Evolutionary conservation across 306 rosid genomes (phyloP), one percentile per base, ranked within the genome.

Genomic region (Coriaria nepalensis): DNA sequence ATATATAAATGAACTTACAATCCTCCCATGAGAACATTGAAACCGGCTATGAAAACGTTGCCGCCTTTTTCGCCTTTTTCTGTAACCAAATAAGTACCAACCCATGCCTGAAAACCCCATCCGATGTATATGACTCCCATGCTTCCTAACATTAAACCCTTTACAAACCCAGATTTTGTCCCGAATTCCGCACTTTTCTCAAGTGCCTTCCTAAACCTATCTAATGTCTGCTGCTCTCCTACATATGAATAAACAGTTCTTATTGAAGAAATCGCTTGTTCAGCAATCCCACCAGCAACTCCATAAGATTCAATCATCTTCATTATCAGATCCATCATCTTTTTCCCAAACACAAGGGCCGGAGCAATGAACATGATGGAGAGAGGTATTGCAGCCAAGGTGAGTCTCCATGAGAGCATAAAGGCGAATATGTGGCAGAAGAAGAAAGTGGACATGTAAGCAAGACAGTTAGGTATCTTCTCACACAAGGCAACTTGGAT

Each of bases 81-180:
- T 49, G 83, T 67, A 36, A 87, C 64, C 70, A 87, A 68, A 61
- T 55, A 72, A 41, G 83, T 83, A 43, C 96, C 96, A 45, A 87
- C 81, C 96, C 94, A 83, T 60, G 88, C 93, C 66, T 80, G 96
- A 59, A 83, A 88, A 33, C 96, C 88, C 96, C 96, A 88, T 47
- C 96, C 76, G 3, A 81, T 54, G 20, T 78, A 81, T 36, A 88
- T 72, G 45, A 88, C 57, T 67, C 95, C 96, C 79, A 88, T 65
- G 70, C 94, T 88, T 61, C 95, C 96, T 62, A 83, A 61, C 93
- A 83, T 74, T 67, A 88, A 56, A 34, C 96, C 96, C 49, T 88
- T 88, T 10, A 80, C 72, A 46, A 83, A 64, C 33, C 93, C 95
- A 40, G 65, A 76, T 52, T 81, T 78, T 50, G 78, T 67, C 56